Conservation (phyloP, 345 rosid genomes). For the Populus alba region DNA sequence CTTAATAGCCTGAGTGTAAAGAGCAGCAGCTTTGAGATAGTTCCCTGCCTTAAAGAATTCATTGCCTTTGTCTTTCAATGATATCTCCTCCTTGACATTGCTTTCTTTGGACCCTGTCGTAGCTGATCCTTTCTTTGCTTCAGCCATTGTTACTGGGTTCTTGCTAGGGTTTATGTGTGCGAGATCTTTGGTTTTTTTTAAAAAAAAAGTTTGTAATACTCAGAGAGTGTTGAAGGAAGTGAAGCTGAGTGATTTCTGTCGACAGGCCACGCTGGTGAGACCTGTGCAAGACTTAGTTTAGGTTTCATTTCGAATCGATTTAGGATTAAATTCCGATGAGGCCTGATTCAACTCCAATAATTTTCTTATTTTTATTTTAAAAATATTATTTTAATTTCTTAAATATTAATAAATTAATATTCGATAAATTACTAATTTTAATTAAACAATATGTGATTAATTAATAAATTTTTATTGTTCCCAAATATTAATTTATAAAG, state of each 20-base stretch:
- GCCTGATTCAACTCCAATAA: too few species aligned
- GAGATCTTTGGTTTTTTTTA: not conserved
- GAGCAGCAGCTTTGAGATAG: slow-evolving; percentile 96
- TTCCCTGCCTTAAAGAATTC: slow-evolving; percentile 94
- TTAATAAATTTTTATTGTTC: too few species aligned
- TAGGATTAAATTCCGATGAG: too few species aligned
- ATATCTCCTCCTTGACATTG: slow-evolving; percentile 40
- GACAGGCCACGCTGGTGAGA: too few species aligned
- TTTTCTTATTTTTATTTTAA: too few species aligned
- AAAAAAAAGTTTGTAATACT: not conserved
- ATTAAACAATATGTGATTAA: too few species aligned
- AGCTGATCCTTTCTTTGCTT: slow-evolving; percentile 45
- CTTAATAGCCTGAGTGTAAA: slow-evolving; percentile 95
- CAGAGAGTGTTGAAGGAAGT: not conserved
- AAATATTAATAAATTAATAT: too few species aligned
- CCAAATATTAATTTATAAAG: too few species aligned
- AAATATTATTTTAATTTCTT: too few species aligned
- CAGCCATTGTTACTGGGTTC: slow-evolving; percentile 36
- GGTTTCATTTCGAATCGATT: too few species aligned
- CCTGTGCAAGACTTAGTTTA: too few species aligned
- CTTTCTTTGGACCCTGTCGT: slow-evolving; percentile 23
- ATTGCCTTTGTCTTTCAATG: slow-evolving; percentile 86
- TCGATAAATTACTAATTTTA: too few species aligned
- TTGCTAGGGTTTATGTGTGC: not conserved
- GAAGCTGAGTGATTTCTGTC: not conserved